A percentile compares a stretch with the other conserved stretches of the same genome.
Evolutionary conservation across 176 grass and related monocot species (phyloP).

Genomic region (Luzula sylvatica): DNA sequence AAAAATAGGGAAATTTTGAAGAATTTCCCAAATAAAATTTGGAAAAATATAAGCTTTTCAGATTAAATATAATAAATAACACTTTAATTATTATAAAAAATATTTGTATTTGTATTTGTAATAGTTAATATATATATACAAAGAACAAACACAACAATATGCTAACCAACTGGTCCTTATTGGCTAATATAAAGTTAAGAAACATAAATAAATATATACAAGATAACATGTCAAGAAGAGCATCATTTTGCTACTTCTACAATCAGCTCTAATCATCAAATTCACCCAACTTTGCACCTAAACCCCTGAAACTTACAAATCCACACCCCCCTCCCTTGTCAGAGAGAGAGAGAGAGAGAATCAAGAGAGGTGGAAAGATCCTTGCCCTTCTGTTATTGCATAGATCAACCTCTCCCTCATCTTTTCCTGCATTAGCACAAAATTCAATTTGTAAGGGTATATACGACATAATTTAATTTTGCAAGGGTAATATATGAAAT

Average conservation of each 20-base stretch:
- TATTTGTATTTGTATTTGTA: no score
- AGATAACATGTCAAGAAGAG: conserved; percentile 14
- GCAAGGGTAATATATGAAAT: not conserved
- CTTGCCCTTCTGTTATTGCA: conserved; percentile 44
- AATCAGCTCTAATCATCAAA: conserved; percentile 27
- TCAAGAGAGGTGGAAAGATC: conserved; percentile 41
- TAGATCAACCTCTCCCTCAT: conserved; percentile 38
- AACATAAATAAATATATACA: no score
- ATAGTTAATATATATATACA: no score
- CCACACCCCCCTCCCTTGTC: not conserved
- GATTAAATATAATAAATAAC: no score
- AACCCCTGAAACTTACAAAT: conserved; percentile 9
- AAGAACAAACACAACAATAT: no score
- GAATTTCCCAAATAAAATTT: no score
- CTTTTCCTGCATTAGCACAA: conserved; percentile 30
- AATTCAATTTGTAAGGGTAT: not conserved
- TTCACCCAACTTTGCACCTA: not conserved
- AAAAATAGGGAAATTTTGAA: no score
- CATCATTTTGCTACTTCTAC: conserved; percentile 18
- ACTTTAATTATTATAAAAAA: no score
- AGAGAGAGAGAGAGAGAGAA: not conserved
- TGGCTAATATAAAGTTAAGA: not conserved
- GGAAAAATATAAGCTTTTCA: no score
- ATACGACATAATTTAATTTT: not conserved
- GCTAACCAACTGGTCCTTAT: not conserved